Base-by-base conservation (phyloP, 1,284 basidiomycete genomes). In the Pseudozyma sp. region DNA sequence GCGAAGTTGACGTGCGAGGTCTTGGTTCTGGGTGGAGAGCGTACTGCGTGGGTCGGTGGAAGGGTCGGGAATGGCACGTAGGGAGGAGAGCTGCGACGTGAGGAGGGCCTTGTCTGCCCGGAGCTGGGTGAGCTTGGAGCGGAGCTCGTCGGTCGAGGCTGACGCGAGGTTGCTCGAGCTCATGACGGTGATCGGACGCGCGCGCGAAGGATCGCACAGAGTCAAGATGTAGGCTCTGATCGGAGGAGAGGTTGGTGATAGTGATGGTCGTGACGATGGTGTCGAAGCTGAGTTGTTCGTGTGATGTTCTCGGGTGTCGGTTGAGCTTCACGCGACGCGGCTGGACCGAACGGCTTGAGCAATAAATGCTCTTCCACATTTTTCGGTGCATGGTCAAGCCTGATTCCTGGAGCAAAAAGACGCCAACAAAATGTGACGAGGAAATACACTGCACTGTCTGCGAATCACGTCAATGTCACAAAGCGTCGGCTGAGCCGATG, bases 81-180 rank as follows among this genome's bases (percentile, higher is more conserved):
- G 54, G 17, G 63, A 66, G n/a, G 44, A 35, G 33, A 76, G 70
- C 54, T 76, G 66, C 5, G 64, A 57, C 7, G 61, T 50, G 19
- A 72, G 59, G 29, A 68, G 67, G 14, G 54, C 54, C 7, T 67
- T 57, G 50, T 76, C 67, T 17, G 66, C 69, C 39, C 70, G 61
- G 29, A 74, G 66, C 39, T 66, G 66, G 39, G n/a, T 47, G 43
- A 63, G 60, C 33, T 54, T 58, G 35, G 47, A 42, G 7, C 52
- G 34, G 19, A 69, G 60, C 37, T 69, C 60, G 39, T 69, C 67
- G 37, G 55, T 58, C 2, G 66, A 54, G 14, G 59, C 55, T 24
- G 59, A 52, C 31, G 46, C 46, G n/a, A 44, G 24, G 16, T 43
- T 43, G 45, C 39, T 47, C 17, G 47, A 30, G 62, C 55, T 44